Base-by-base conservation (phyloP, 2,329 filamentous ascomycete species). In the Ilyonectria robusta region DNA sequence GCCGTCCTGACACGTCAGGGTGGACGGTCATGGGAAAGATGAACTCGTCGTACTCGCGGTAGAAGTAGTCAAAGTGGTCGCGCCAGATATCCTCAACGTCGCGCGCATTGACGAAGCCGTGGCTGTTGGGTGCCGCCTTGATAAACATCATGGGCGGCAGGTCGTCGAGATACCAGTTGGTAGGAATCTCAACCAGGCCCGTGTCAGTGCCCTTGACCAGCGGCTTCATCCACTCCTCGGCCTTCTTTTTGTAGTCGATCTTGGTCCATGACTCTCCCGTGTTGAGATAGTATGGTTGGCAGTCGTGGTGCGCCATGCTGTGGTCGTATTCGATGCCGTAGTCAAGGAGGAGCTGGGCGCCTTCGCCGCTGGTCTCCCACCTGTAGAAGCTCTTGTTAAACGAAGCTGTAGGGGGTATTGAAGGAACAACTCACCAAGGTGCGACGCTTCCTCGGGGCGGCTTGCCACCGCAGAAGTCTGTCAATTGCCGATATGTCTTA, bases 21-120 rank as follows among this genome's bases (percentile, higher is more conserved):
- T 94, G 92, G 40, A 94, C 91, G 0, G 92, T 94, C 79, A 94
- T 92, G 0, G 92, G 92, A 72, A 94, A 94, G 59, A 93, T 87
- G 68, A 94, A 94, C 72, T 93, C 90, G 72, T 94, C 91, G 69
- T 93, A 91, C 78, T 94, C 91, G 31, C 91, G 84, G 77, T 94
- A 94, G 74, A 92, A 93, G 79, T 93, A 94, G 72, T 91, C 86
- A 66, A 92, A 92, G 69, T 92, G 89, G 66, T 92, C 88, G 54
- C 86, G 81, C 89, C 89, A 92, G 37, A 91, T 85, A 37, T 90
- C 88, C 73, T 92, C 89, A 1, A 92, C 85, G 67, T 90, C 88
- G n/a, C 86, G 80, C 0, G 86, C 81, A 62, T 86, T 86, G 19
- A 85, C 83, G 70, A 81, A 91, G 8, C 91, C 91, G 73, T 92